A percentile compares a stretch with the other conserved stretches of the same genome.
Conservation (phyloP, 2,329 filamentous ascomycete genomes). For the Fusarium verrucosum region DNA sequence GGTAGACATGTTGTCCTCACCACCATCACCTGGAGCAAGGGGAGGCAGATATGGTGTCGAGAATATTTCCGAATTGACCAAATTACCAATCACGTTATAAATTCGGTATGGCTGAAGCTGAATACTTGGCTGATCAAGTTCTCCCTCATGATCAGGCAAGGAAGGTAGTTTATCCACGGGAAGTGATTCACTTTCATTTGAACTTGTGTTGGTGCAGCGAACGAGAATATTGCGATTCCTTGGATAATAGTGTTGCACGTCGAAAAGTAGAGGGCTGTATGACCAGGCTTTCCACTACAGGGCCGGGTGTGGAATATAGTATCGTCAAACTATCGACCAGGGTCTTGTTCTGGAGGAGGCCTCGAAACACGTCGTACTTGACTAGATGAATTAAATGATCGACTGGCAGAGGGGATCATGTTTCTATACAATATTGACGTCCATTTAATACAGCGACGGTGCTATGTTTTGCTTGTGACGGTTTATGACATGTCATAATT, state of each 20-base stretch:
- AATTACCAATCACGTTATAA: not conserved
- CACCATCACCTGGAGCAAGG: accelerated
- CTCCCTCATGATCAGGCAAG: not conserved
- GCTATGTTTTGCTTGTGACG: not conserved
- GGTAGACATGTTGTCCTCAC: accelerated
- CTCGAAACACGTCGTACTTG: not conserved
- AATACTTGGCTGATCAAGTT: not conserved
- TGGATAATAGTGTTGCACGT: not conserved
- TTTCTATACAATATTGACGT: too few relatives aligned
- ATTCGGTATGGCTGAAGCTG: not conserved
- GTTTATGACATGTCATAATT: accelerated
- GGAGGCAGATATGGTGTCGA: too few relatives aligned
- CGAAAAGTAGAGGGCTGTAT: not conserved
- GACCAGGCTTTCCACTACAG: not conserved
- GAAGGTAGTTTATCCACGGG: not conserved
- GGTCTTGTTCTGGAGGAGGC: not conserved
- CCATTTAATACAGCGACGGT: accelerated
- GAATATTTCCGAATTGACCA: not conserved
- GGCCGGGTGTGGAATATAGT: not conserved
- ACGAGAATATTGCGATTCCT: not conserved
- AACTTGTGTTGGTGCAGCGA: not conserved
- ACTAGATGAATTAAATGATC: not conserved
- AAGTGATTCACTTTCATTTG: slow-evolving; percentile 1
- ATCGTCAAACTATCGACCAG: not conserved
- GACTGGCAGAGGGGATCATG: not conserved